phyloP scores from a whole-genome alignment of 129 eudicot genomes.

The Flaveria brownii region DNA sequence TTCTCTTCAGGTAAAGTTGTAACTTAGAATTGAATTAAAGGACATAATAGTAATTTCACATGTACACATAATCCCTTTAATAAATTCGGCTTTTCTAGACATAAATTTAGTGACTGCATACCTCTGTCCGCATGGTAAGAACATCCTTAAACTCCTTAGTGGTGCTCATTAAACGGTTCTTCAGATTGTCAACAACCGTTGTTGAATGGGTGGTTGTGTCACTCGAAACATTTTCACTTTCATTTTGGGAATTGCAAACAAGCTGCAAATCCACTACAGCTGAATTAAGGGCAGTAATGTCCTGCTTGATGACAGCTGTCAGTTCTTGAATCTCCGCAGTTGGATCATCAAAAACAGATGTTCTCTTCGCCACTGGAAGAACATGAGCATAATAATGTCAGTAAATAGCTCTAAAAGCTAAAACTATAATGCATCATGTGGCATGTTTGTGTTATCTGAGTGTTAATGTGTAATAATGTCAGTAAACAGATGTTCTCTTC shows the following conservation, averaged over 20 bases:
- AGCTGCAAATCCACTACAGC: conserved; percentile 87
- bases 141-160: conserved; percentile 97
- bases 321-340: conserved; percentile 88
- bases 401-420: neutral
- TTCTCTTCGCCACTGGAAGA: conserved; percentile 78
- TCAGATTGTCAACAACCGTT: conserved; percentile 88
- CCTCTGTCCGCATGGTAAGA: conserved; percentile 97
- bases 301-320: conserved; percentile 89
- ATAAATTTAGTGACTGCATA: conserved; percentile 23
- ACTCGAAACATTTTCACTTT: conserved; percentile 64
- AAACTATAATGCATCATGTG: neutral
- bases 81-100: neutral
- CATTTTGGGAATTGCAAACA: conserved; percentile 63
- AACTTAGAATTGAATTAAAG: neutral
- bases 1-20: conserved; percentile 3
- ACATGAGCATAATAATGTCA: conserved; percentile 21
- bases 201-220: conserved; percentile 85
- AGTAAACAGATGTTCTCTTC: too few species aligned
- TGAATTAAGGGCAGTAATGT: conserved; percentile 80
- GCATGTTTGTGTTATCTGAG: neutral
- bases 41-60: neutral
- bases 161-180: conserved; percentile 85
- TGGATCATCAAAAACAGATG: conserved; percentile 83
- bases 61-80: conserved; percentile 8
- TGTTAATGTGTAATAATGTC: too few species aligned